Evolutionary conservation across 305 asterid species (phyloP).

Genomic region (Solanum hybrid): DNA sequence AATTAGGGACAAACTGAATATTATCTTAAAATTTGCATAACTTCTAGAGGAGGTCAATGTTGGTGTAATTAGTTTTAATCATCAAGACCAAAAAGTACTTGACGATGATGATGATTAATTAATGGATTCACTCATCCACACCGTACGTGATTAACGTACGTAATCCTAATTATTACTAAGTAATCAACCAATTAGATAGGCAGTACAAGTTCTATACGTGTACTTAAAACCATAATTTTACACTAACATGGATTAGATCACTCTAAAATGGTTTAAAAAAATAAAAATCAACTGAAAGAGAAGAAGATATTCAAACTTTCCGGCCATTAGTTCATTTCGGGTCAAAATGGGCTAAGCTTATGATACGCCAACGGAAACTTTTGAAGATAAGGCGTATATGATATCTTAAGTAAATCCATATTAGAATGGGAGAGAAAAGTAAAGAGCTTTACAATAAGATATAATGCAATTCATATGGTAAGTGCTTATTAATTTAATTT

Average conservation of each 20-base stretch:
- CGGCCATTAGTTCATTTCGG: neutral
- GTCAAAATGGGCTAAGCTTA: neutral
- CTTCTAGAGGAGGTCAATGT: neutral
- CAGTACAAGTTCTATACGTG: neutral
- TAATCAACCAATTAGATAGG: neutral
- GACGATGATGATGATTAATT: neutral
- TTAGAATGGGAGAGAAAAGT: neutral
- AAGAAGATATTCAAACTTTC: neutral
- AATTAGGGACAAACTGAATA: no score
- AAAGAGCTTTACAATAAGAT: neutral
- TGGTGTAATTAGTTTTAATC: neutral
- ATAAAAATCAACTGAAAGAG: neutral
- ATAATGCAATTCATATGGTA: neutral
- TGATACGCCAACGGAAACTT: neutral
- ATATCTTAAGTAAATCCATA: neutral
- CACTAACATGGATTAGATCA: neutral
- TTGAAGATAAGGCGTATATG: neutral
- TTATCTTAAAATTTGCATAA: neutral
- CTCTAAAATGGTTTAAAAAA: neutral
- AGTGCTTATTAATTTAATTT: neutral
- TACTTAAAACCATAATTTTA: neutral
- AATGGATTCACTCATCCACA: neutral
- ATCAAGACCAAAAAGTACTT: neutral
- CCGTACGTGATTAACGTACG: neutral
- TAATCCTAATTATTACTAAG: neutral